Percentiles rank a stretch among this genome's conserved stretches.
Evolutionary conservation across 1,284 basidiomycete genomes (phyloP).

Genomic region (Lentinula novae-zelandiae): DNA sequence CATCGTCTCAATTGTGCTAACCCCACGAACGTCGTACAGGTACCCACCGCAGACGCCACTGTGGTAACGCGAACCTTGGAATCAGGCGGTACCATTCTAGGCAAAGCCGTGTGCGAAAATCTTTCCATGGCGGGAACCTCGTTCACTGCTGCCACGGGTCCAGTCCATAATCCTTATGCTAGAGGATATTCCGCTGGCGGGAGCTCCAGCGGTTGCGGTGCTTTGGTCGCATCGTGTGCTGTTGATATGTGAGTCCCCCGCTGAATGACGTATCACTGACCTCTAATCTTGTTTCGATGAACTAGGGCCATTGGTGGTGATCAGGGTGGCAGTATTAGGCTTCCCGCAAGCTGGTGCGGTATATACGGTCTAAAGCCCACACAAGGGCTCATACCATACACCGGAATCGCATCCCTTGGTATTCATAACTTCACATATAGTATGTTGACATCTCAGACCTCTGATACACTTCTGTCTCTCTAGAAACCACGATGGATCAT

Average conservation of each 20-base stretch:
- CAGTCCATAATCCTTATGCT: conserved; percentile 14
- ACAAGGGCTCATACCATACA: conserved; percentile 9
- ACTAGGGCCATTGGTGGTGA: conserved; percentile 13
- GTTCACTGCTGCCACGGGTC: conserved; percentile 12
- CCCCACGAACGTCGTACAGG: neutral
- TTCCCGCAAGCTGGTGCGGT: conserved; percentile 13
- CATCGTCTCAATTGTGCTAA: neutral
- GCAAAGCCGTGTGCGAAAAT: conserved; percentile 15
- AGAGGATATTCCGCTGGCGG: conserved; percentile 12
- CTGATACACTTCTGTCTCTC: neutral
- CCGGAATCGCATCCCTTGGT: conserved; percentile 12
- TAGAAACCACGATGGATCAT: conserved; percentile 11
- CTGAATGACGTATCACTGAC: neutral
- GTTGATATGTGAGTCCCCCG: conserved; percentile 5
- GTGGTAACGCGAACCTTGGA: conserved; percentile 12
- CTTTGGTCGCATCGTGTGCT: conserved; percentile 6
- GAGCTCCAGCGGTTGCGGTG: conserved; percentile 13
- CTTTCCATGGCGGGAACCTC: conserved; percentile 12
- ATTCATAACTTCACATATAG: neutral
- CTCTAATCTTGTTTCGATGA: no score
- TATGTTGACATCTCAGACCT: neutral
- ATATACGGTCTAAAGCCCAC: conserved; percentile 12
- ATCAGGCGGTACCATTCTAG: conserved; percentile 11
- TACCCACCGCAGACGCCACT: conserved; percentile 13
- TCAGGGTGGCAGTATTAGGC: conserved; percentile 11